Conservation (phyloP, 805 yeast species). For the Ascoidea tarda region DNA sequence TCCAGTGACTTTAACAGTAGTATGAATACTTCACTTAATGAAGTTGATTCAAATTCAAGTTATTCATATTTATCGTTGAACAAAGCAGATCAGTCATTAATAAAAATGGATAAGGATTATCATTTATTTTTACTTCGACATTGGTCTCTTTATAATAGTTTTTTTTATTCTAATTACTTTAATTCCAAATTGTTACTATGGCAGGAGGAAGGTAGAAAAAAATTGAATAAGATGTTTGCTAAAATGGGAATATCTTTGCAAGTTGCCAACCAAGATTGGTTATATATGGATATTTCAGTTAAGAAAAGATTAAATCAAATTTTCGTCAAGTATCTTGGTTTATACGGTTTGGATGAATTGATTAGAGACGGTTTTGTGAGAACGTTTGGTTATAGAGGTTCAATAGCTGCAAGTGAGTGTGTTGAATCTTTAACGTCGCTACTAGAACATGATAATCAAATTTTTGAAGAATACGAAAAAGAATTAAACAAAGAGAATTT, state of each 20-base stretch:
- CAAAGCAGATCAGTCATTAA: slow-evolving; percentile 27
- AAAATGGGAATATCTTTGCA: slow-evolving; percentile 88
- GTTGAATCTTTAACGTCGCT: slow-evolving; percentile 82
- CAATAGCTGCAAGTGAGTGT: slow-evolving; percentile 82
- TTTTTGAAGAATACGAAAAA: background rate
- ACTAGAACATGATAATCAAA: slow-evolving; percentile 47
- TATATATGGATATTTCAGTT: slow-evolving; percentile 69
- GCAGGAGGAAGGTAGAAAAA: slow-evolving; percentile 84
- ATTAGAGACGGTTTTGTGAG: slow-evolving; percentile 78
- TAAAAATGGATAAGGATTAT: slow-evolving; percentile 71
- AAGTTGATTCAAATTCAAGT: slow-evolving; percentile 18
- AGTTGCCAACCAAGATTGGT: slow-evolving; percentile 87
- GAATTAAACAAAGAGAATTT: background rate
- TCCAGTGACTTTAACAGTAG: slow-evolving; percentile 11
- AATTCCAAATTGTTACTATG: slow-evolving; percentile 78
- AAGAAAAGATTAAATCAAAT: slow-evolving; percentile 61
- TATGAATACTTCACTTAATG: slow-evolving; percentile 11
- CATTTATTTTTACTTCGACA: slow-evolving; percentile 77
- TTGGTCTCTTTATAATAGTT: slow-evolving; percentile 86
- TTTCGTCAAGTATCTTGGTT: slow-evolving; percentile 54
- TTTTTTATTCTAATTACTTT: slow-evolving; percentile 81
- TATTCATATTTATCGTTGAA: slow-evolving; percentile 14
- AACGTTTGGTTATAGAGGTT: slow-evolving; percentile 77
- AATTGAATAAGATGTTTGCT: slow-evolving; percentile 83
- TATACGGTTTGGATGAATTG: slow-evolving; percentile 72